Percentiles rank a stretch among this genome's conserved stretches.
Conservation (phyloP, 169 alveolate species). For the Eimeria mitis region DNA sequence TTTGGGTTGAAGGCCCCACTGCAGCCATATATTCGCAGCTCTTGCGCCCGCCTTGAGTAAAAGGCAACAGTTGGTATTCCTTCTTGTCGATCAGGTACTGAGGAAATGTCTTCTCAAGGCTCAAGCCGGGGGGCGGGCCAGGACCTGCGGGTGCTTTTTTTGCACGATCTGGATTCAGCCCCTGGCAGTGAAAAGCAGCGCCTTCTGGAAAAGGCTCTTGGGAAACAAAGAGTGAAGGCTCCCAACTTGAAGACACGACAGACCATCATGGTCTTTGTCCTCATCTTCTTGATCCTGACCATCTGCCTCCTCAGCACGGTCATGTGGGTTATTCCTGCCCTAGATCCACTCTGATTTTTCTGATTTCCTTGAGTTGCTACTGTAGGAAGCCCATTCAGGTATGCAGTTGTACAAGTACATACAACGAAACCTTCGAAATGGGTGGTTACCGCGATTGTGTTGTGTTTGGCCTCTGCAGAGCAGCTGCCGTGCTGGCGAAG, state of each 20-base stretch:
- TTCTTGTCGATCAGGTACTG: background rate
- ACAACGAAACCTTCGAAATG: too few relatives aligned
- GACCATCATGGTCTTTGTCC: conserved; percentile 79
- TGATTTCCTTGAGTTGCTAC: background rate
- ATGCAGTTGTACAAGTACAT: background rate
- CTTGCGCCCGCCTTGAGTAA: background rate
- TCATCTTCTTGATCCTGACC: conserved; percentile 38
- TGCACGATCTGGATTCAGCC: conserved; percentile 82
- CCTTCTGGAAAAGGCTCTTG: conserved; percentile 80
- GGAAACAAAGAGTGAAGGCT: conserved; percentile 77
- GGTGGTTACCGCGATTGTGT: background rate
- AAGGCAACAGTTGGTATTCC: background rate
- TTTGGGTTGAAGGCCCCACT: background rate
- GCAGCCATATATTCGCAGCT: background rate
- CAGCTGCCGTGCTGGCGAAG: conserved; percentile 65
- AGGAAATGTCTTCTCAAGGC: background rate
- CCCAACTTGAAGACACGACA: conserved; percentile 82
- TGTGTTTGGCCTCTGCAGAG: conserved; percentile 49
- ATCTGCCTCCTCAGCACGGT: conserved; percentile 43
- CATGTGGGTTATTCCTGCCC: conserved; percentile 44
- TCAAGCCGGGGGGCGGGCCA: conserved; percentile 7
- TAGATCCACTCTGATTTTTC: background rate
- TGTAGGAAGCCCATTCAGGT: background rate
- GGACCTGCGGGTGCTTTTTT: conserved; percentile 71
- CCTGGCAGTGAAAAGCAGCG: conserved; percentile 82